Base-by-base conservation (phyloP, 2,329 filamentous ascomycete genomes). In the Colletotrichum sp. region DNA sequence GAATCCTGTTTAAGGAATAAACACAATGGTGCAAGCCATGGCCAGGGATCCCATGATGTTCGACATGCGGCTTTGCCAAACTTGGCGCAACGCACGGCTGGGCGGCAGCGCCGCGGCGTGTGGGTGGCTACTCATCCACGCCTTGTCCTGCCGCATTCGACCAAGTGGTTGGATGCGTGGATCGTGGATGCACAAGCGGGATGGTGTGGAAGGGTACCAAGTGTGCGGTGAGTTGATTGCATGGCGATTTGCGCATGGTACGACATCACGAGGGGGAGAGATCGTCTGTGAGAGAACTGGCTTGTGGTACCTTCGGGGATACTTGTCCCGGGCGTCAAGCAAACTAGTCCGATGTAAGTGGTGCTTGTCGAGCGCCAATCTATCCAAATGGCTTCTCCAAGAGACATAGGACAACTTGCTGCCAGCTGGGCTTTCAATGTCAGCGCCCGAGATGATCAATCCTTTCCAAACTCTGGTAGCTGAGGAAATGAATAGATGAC, bases 61-160 rank as follows among this genome's bases (percentile, higher is more conserved):
- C 26, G 13, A 28, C 43, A 32, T 70, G 66, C 66, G 72, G 68
- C 72, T 61, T 71, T 61, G 58, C 32, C 32, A 63, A 64, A 69
- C 65, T 63, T 73, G 71, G 71, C 43, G 56, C 58, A 64, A 69
- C 43, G 30, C 64, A 69, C 56, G 64, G 64, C 43, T 32, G 38
- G 64, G 64, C 58, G 55, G 70, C 38, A 55, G 52, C 32, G 21
- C 43, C 6, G 43, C 62, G 26, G 71, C 71, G 58, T 69, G 71
- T 58, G 71, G 71, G 65, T 69, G 32, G 58, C 65, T 64, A 58
- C 58, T 26, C 28, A n/a, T n/a, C 24, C 14, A 56, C 14, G 26
- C 38, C 24, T 24, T 38, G n/a, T 43, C 43, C 56, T 64, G 65
- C 65, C 71, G 26, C 58, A 34, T 58, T 69, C 58, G 58, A 73